Evolutionary conservation across 331 rosid genomes (phyloP), one percentile per base, ranked within the genome.

Genomic region (Malus hybrid): DNA sequence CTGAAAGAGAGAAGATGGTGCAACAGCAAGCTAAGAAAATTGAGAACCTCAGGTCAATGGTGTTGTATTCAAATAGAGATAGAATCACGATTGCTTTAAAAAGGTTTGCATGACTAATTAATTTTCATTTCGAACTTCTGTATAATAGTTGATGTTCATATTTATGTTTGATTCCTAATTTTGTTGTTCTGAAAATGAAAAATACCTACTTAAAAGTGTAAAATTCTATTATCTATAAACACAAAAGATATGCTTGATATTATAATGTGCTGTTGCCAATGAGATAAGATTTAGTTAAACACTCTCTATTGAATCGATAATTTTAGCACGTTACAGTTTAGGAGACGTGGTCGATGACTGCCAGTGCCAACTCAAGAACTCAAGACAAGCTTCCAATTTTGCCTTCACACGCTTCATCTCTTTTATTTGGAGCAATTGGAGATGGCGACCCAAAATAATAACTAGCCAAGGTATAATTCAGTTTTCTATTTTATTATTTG

Each of bases 1-100:
- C 89, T 42, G 99, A 92, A 84, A 88, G 92, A 88, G 93, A 94
- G 83, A 92, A 90, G 84, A 87, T 85, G 79, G 87, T 92, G 62
- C 84, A 83, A 76, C 90, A 91, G 77, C 99, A 94, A 84, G 99
- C 93, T 63, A 92, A 90, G 85, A 86, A 89, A 86, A 94, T 94
- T 6, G 91, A 92, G 85, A 94, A 90, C 81, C 76, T 94, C 82
- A 92, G 99, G 78, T 85, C 99, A 33, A 94, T 94, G 90, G 97
- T 94, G 79, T 82, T 94, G 80, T 84, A 84, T 84, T 94, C 99
- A 73, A 92, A 81, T 65, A 88, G 97, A 86, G 97, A 92, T 56
- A 88, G 71, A 83, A 77, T 78, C 91, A 74, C 54, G 94, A 88
- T 66, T 82, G 66, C 71, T 68, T 71, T 29, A 92, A 86, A 82